A percentile compares a stretch with the other conserved stretches of the same genome.
Conservation (phyloP, 2,329 filamentous ascomycete genomes). For the Colletotrichum theobromicola region DNA sequence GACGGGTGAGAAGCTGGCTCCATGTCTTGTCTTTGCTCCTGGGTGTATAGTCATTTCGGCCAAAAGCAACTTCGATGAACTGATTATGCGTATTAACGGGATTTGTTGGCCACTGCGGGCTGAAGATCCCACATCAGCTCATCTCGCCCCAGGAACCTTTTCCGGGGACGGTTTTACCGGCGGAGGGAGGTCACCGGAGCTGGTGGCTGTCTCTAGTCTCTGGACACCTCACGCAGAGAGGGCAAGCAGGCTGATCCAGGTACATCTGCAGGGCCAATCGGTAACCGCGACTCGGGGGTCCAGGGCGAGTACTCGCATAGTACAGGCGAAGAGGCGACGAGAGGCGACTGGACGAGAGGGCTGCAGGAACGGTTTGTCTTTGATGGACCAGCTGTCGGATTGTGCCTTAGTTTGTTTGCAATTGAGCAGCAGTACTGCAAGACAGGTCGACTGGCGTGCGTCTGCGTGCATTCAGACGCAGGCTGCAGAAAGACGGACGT, state of each 20-base stretch:
- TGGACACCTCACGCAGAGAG: background rate
- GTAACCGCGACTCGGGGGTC: background rate
- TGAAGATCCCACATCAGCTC: background rate
- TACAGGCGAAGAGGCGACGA: background rate
- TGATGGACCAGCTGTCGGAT: background rate
- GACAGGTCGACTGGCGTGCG: background rate
- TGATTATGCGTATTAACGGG: constrained; percentile 1
- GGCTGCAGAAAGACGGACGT: constrained; percentile 6
- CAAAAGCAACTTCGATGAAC: constrained; percentile 2
- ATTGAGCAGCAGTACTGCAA: background rate
- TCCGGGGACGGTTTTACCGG: background rate
- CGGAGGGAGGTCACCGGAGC: background rate
- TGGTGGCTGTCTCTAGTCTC: background rate
- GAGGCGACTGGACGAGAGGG: background rate
- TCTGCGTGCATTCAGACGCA: constrained; percentile 1
- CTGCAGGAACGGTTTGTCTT: background rate
- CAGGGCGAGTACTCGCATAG: background rate
- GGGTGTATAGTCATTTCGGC: background rate
- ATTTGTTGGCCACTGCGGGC: background rate
- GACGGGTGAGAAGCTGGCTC: background rate
- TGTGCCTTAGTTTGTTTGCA: background rate
- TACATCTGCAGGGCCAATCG: background rate
- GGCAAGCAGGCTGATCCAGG: background rate
- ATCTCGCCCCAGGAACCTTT: background rate
- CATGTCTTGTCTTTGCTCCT: background rate